Conservation (phyloP, 2,329 filamentous ascomycete genomes). For the Zopfia rhizophila region DNA sequence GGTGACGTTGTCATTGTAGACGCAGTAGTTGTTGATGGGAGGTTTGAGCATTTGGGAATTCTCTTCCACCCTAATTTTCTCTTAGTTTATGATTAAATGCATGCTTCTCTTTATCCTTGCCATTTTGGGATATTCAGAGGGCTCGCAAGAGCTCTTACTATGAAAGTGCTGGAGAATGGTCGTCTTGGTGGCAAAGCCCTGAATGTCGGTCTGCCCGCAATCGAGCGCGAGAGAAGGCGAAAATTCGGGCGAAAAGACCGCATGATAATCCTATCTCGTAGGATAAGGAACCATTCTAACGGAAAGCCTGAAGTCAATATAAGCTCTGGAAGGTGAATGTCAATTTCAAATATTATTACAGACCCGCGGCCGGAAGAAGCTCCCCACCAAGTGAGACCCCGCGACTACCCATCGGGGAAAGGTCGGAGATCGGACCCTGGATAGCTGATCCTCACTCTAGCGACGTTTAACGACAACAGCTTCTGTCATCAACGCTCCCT, state of each 20-base stretch:
- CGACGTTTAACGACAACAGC: too few species aligned
- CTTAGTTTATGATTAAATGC: neutral
- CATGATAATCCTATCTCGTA: constrained; percentile 25
- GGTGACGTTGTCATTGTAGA: constrained; percentile 85
- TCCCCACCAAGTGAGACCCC: constrained; percentile 23
- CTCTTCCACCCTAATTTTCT: constrained; percentile 57
- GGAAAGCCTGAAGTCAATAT: neutral
- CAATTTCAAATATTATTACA: constrained; percentile 7
- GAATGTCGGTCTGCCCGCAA: constrained; percentile 15
- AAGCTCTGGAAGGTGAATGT: neutral
- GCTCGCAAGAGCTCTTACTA: constrained; percentile 34
- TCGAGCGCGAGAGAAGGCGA: constrained; percentile 24
- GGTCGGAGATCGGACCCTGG: constrained; percentile 15
- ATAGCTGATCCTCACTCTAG: too few species aligned
- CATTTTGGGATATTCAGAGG: constrained; percentile 56
- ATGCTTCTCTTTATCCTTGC: too few species aligned
- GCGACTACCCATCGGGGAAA: too few species aligned
- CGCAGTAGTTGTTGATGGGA: constrained; percentile 97
- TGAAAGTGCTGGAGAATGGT: constrained; percentile 39
- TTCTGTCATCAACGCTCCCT: constrained; percentile 6
- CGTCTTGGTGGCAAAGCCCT: constrained; percentile 25
- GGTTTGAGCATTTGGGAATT: constrained; percentile 94
- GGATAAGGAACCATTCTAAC: constrained; percentile 1
- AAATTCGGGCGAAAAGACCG: constrained; percentile 29
- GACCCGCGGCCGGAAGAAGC: constrained; percentile 21